phyloP scores from a whole-genome alignment of 371 early-diverging fungal species.

The Mortierella polycephala region DNA sequence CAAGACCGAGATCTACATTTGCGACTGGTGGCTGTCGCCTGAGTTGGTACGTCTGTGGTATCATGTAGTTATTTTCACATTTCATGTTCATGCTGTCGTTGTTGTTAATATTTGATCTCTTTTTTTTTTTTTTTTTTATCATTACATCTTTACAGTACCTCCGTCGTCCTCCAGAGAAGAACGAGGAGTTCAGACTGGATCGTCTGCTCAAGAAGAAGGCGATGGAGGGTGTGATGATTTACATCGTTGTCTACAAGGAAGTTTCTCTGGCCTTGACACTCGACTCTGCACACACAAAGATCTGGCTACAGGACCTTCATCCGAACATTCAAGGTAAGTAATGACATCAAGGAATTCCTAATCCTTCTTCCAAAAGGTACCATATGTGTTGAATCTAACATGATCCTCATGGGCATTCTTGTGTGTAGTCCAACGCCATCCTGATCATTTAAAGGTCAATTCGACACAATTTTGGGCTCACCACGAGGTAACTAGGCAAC shows the following conservation, averaged over 20 bases:
- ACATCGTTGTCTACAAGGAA: slow-evolving; percentile 93
- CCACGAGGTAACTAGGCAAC: slow-evolving; percentile 55
- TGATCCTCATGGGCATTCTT: background rate
- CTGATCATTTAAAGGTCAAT: slow-evolving; percentile 78
- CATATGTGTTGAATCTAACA: background rate
- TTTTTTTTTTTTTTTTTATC: background rate
- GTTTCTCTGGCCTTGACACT: slow-evolving; percentile 82
- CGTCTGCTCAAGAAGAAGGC: slow-evolving; percentile 86
- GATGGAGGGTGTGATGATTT: slow-evolving; percentile 88
- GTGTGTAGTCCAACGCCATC: slow-evolving; percentile 79
- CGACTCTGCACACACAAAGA: slow-evolving; percentile 86
- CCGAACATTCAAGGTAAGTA: slow-evolving; percentile 72
- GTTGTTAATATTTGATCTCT: background rate
- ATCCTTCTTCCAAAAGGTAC: background rate
- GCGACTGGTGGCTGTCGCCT: slow-evolving; percentile 95
- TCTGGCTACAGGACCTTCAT: slow-evolving; percentile 79
- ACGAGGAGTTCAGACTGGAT: slow-evolving; percentile 86
- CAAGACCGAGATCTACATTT: slow-evolving; percentile 81
- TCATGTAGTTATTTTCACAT: background rate
- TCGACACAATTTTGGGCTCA: slow-evolving; percentile 87
- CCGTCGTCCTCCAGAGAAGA: slow-evolving; percentile 77
- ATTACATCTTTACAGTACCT: slow-evolving; percentile 69
- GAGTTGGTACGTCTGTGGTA: slow-evolving; percentile 72
- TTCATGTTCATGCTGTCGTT: background rate
- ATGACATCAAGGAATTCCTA: too few relatives aligned